These are phyloP conservation scores for Leptodermis oblonga DNA, from an alignment of 257 asterid genomes.

Conservation along the genomic window DNA sequence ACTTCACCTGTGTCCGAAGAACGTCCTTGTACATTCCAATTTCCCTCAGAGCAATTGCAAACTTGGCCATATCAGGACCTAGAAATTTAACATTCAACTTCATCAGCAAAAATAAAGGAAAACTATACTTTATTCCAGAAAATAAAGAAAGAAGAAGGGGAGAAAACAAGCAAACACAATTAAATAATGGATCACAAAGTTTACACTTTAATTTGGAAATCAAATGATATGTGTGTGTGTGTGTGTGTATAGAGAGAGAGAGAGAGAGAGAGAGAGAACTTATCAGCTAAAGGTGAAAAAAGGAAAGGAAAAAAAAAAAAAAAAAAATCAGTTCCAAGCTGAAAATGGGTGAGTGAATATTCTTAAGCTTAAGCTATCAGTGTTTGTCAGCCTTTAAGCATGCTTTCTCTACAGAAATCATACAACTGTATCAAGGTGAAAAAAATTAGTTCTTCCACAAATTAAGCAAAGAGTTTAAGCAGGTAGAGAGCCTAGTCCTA, in stretches of 20 bases:
- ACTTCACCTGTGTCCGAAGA: slow-evolving; percentile 82
- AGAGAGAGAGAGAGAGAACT: no score
- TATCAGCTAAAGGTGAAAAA: no score
- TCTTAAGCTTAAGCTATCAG: no score
- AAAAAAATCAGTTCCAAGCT: neutral
- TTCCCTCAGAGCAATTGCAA: slow-evolving; percentile 83
- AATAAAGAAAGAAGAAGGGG: neutral
- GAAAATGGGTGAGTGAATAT: neutral
- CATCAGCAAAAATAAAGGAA: slow-evolving; percentile 18
- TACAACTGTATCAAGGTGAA: neutral
- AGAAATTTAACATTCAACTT: slow-evolving; percentile 22
- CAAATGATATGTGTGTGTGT: neutral
- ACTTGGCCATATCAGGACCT: slow-evolving; percentile 94
- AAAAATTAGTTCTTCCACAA: neutral
- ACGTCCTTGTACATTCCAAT: slow-evolving; percentile 88
- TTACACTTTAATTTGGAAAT: neutral
- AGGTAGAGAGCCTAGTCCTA: neutral
- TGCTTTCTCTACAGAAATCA: neutral
- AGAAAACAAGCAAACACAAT: neutral
- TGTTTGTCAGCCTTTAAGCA: neutral
- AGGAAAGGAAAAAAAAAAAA: neutral
- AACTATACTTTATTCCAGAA: neutral
- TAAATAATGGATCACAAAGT: neutral
- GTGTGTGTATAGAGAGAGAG: no score
- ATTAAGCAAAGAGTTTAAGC: neutral